These are phyloP conservation scores for Colletotrichum australisinense DNA, from an alignment of 2,329 filamentous ascomycete species.

Conservation along the genomic window DNA sequence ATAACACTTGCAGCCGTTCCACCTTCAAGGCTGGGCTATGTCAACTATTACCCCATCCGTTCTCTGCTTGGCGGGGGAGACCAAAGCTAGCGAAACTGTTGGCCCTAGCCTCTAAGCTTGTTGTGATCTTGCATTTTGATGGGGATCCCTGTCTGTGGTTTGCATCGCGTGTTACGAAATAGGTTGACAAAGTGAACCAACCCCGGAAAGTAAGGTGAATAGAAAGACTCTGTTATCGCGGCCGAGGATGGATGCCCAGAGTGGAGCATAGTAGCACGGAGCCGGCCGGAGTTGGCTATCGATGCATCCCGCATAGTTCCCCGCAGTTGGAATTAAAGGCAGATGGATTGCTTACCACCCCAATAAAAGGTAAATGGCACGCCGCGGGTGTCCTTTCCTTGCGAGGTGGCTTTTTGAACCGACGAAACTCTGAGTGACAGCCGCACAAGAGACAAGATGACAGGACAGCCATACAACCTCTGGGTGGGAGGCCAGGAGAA, in stretches of 20 bases:
- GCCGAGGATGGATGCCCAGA: neutral
- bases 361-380: neutral
- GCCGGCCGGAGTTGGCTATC: slow-evolving; percentile 26
- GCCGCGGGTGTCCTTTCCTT: neutral
- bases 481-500: slow-evolving; percentile 42
- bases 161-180: slow-evolving; percentile 29
- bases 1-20: slow-evolving; percentile 25
- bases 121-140: neutral
- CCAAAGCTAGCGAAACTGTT: neutral
- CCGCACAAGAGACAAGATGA: slow-evolving; percentile 32
- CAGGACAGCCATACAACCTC: slow-evolving; percentile 34
- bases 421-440: slow-evolving; percentile 29
- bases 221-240: slow-evolving; percentile 20
- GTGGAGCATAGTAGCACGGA: slow-evolving; percentile 26
- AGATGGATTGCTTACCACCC: neutral
- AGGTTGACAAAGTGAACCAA: slow-evolving; percentile 13
- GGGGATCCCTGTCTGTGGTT: slow-evolving; percentile 16
- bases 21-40: slow-evolving; percentile 17
- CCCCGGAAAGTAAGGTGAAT: neutral
- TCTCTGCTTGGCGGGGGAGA: slow-evolving; percentile 12
- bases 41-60: slow-evolving; percentile 16
- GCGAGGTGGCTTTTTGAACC: neutral
- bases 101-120: neutral
- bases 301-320: slow-evolving; percentile 19
- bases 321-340: slow-evolving; percentile 19